Base-by-base conservation (phyloP, 2,329 filamentous ascomycete genomes). In the Neonectria magnoliae region DNA sequence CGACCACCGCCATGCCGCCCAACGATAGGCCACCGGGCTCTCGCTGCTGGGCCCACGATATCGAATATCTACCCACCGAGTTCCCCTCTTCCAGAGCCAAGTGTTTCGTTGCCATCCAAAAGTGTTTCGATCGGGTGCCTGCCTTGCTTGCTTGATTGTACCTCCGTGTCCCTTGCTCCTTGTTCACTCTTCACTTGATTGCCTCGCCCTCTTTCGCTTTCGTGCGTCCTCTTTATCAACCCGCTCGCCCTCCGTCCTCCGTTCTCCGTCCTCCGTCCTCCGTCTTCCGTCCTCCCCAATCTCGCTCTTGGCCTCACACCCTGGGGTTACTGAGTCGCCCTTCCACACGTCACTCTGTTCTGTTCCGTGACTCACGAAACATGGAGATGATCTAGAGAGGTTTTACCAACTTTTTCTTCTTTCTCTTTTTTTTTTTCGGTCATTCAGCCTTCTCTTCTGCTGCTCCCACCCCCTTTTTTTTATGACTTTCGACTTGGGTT, bases 331-430 rank as follows among this genome's bases (percentile, higher is more conserved):
- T 38, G 36, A 38, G 14, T 33, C 48, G 31, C 68, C 60, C 54
- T 62, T 67, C 61, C 65, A 68, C 59, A 72, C 64, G 51, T 56
- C 62, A 62, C 62, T 57, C 57, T 60, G 45, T 31, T 22, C 44
- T 55, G 68, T 68, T 71, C 70, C 68, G 72, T 74, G 72, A 74
- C 55, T 74, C 72, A 72, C 71, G 50, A 72, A 68, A 64, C 48
- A 66, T 67, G 54, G 65, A 66, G 44, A 74, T 74, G 72, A 66
- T 62, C 52, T 71, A 63, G 55, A 65, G 60, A 57, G 66, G 62
- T 69, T 66, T 65, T 55, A 70, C 58, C 45, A 58, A 33, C 27
- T 67, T 54, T 51, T 63, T 55, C 56, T 48, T 66, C 63, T 65
- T 25, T 5, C 25, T 25, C 25, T 25, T 25, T 66, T 41, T 59